These are phyloP conservation scores for Podila epigama DNA, from an alignment of 192 early-diverging fungal genomes.

Conservation along the genomic window DNA sequence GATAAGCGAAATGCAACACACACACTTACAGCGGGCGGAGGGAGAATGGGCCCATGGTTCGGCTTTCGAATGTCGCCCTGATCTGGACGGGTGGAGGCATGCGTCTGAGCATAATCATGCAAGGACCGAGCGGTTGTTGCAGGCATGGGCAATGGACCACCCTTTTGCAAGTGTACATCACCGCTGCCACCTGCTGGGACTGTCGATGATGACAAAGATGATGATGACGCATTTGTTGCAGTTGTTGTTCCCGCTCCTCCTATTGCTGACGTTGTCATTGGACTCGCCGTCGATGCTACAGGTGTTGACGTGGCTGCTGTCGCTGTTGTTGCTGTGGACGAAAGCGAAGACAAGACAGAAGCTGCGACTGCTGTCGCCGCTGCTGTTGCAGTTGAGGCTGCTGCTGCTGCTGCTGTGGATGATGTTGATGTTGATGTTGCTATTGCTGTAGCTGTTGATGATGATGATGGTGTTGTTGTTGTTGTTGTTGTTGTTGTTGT, in stretches of 20 bases:
- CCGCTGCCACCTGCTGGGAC: too few species aligned
- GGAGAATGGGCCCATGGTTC: conserved; percentile 32
- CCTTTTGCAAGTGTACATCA: too few species aligned
- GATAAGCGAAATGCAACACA: not conserved
- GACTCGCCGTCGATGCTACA: not conserved
- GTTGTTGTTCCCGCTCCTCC: not conserved
- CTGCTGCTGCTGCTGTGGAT: not conserved
- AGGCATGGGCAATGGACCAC: not conserved
- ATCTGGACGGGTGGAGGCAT: not conserved
- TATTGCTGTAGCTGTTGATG: conserved; percentile 1
- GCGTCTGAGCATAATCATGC: conserved; percentile 22
- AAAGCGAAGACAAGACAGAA: too few species aligned
- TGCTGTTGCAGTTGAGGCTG: not conserved
- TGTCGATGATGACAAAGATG: not conserved
- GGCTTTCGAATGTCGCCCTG: conserved; percentile 22
- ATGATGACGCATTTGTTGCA: not conserved
- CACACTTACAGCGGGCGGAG: conserved; percentile 47
- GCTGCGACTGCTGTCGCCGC: too few species aligned
- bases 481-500: not conserved
- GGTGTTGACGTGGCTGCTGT: not conserved
- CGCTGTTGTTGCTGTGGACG: conserved; percentile 1
- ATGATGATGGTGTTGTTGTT: conserved; percentile 1
- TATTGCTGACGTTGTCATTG: not conserved
- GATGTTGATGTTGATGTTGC: not conserved
- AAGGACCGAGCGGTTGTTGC: conserved; percentile 14